These are phyloP conservation scores for Kockovaella imperatae DNA, from an alignment of 768 basidiomycete species.

Conservation along the genomic window DNA sequence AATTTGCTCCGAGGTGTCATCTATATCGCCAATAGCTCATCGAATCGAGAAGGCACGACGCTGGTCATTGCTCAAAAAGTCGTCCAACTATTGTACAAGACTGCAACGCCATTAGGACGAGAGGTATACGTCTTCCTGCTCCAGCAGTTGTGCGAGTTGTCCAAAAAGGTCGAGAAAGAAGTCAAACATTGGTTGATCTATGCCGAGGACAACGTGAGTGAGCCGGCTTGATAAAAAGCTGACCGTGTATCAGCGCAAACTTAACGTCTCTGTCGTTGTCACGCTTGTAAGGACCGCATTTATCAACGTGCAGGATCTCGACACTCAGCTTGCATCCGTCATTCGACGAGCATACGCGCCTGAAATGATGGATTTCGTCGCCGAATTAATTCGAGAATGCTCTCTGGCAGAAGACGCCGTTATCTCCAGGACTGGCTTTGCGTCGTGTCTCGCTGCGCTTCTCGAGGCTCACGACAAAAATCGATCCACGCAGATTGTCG, in stretches of 20 bases:
- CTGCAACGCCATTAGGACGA: conserved; percentile 70
- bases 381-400: conserved; percentile 77
- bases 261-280: conserved; percentile 87
- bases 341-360: conserved; percentile 70
- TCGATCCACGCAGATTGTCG: conserved; percentile 55
- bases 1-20: conserved; percentile 76
- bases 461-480: conserved; percentile 62
- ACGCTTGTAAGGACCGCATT: conserved; percentile 78
- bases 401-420: conserved; percentile 66
- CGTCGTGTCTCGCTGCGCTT: conserved; percentile 71
- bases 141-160: conserved; percentile 77
- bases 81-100: conserved; percentile 89
- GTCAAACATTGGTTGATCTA: conserved; percentile 93
- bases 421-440: conserved; percentile 59
- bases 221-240: background rate
- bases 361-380: conserved; percentile 68
- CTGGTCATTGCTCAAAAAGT: conserved; percentile 92
- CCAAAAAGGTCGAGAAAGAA: conserved; percentile 90
- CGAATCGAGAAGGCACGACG: conserved; percentile 75
- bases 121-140: conserved; percentile 88
- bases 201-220: conserved; percentile 83
- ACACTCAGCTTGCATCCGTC: conserved; percentile 82
- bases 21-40: conserved; percentile 67
- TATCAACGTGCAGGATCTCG: conserved; percentile 66
- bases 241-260: conserved; percentile 63